Percentiles rank a stretch among this genome's conserved stretches.
phyloP scores from a whole-genome alignment of 2,329 filamentous ascomycete genomes.

The Colletotrichum destructivum region DNA sequence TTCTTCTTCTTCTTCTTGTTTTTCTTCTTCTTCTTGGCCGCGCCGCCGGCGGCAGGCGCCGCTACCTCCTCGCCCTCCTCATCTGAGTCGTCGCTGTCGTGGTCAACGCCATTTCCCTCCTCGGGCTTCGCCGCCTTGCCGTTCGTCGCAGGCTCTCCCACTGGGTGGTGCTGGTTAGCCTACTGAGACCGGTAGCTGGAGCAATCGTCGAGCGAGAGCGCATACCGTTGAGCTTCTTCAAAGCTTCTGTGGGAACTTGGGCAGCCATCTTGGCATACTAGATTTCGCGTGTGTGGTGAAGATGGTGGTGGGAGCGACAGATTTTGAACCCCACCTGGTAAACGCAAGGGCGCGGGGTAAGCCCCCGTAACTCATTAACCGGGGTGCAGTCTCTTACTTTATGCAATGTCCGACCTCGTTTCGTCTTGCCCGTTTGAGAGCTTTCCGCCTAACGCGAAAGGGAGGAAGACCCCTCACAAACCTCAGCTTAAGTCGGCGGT shows the following conservation, averaged over 20 bases:
- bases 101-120: conserved; percentile 54
- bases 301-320: conserved; percentile 39
- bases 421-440: conserved; percentile 12
- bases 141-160: conserved; percentile 58
- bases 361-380: conserved; percentile 38
- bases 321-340: conserved; percentile 42
- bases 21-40: conserved; percentile 84
- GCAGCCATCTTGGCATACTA: conserved; percentile 57
- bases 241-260: conserved; percentile 60
- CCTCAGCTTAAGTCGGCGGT: background rate
- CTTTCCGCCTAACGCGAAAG: background rate
- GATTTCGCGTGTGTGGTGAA: conserved; percentile 37
- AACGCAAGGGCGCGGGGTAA: conserved; percentile 42
- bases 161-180: conserved; percentile 48
- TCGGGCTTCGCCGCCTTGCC: conserved; percentile 56
- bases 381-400: conserved; percentile 22
- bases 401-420: conserved; percentile 37
- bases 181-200: conserved; percentile 10
- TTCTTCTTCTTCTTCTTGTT: conserved; percentile 82
- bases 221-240: conserved; percentile 61
- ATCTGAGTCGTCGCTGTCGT: conserved; percentile 66
- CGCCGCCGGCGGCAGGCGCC: conserved; percentile 53
- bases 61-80: conserved; percentile 63
- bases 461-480: background rate
- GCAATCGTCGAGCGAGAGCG: background rate